Conservation (phyloP, 1,139 yeast species). For the Saccharomycopsis hybrid region DNA sequence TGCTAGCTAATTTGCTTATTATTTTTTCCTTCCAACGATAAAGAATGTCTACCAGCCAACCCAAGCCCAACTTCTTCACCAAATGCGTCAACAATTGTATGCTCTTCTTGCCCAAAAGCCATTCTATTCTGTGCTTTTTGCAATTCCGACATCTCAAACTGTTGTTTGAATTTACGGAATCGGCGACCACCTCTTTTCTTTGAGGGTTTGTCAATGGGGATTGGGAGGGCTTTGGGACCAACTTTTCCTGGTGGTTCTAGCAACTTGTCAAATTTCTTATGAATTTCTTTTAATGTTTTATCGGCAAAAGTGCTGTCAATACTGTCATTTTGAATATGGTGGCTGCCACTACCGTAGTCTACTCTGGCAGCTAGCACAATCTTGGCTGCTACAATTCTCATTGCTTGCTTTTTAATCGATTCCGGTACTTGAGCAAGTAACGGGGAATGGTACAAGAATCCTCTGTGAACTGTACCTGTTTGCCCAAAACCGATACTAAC, state of each 20-base stretch:
- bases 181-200: slow-evolving; percentile 85
- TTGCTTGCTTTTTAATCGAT: slow-evolving; percentile 58
- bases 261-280: slow-evolving; percentile 59
- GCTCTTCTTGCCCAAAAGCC: slow-evolving; percentile 74
- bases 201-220: slow-evolving; percentile 71
- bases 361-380: slow-evolving; percentile 78
- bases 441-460: slow-evolving; percentile 38
- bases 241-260: slow-evolving; percentile 70
- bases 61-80: slow-evolving; percentile 86
- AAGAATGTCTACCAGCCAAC: slow-evolving; percentile 42
- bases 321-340: slow-evolving; percentile 12
- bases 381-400: slow-evolving; percentile 77
- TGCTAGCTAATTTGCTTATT: too few relatives aligned
- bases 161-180: slow-evolving; percentile 72
- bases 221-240: slow-evolving; percentile 70
- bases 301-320: slow-evolving; percentile 52
- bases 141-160: slow-evolving; percentile 73
- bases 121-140: slow-evolving; percentile 80
- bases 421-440: slow-evolving; percentile 41
- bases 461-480: slow-evolving; percentile 52
- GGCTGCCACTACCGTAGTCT: slow-evolving; percentile 41
- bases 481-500: slow-evolving; percentile 40
- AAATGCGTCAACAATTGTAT: slow-evolving; percentile 50
- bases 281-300: slow-evolving; percentile 54
- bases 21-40: slow-evolving; percentile 2